Conservation (phyloP, 768 basidiomycete species). For the Porphyrellus cyaneotinctus region DNA sequence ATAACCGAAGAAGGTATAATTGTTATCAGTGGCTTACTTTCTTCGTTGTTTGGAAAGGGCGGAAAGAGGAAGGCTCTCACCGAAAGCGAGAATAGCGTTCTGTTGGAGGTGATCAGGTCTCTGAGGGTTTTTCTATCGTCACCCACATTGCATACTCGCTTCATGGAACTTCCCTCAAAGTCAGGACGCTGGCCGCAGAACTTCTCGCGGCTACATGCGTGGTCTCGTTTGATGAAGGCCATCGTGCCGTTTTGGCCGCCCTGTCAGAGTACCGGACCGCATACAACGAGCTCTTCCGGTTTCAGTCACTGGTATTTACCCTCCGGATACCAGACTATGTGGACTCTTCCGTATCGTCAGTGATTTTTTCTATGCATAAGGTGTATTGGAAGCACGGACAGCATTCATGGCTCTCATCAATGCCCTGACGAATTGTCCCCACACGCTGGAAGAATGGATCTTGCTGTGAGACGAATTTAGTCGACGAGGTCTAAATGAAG, state of each 20-base stretch:
- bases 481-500: slow-evolving; percentile 78
- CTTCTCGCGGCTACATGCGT: slow-evolving; percentile 82
- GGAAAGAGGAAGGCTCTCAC: slow-evolving; percentile 56
- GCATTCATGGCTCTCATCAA: slow-evolving; percentile 78
- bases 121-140: slow-evolving; percentile 68
- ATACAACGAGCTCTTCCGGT: slow-evolving; percentile 72
- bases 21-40: slow-evolving; percentile 53
- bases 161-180: slow-evolving; percentile 59
- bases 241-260: slow-evolving; percentile 69
- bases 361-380: slow-evolving; percentile 46
- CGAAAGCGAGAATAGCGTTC: slow-evolving; percentile 63
- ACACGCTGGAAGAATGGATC: slow-evolving; percentile 74
- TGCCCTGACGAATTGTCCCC: slow-evolving; percentile 63
- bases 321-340: slow-evolving; percentile 51
- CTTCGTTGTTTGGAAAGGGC: slow-evolving; percentile 59
- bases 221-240: slow-evolving; percentile 65
- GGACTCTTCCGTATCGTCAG: slow-evolving; percentile 31
- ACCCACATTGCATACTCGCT: slow-evolving; percentile 72
- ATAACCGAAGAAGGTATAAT: slow-evolving; percentile 60
- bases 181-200: slow-evolving; percentile 67
- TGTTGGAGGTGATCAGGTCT: slow-evolving; percentile 76
- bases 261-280: slow-evolving; percentile 75
- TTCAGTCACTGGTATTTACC: slow-evolving; percentile 66
- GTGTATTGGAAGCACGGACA: slow-evolving; percentile 76
- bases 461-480: slow-evolving; percentile 78